Evolutionary conservation across 2,329 filamentous ascomycete species (phyloP).

Genomic region (Dactylellina leptospora): DNA sequence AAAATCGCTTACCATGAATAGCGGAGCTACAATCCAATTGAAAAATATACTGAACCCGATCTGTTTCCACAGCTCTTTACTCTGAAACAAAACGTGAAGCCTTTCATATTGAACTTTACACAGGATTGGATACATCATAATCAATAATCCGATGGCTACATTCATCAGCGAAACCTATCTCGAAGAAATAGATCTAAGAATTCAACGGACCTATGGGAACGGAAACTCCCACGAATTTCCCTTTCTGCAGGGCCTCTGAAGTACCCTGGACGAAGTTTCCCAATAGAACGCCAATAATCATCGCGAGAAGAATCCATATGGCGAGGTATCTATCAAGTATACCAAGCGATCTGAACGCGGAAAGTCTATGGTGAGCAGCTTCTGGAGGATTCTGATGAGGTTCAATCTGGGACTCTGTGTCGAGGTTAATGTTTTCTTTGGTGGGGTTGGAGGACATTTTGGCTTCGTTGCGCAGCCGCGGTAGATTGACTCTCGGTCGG

Average conservation of each 20-base stretch:
- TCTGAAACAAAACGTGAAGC: conserved; percentile 72
- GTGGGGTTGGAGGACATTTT: too few relatives aligned
- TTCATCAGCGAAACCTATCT: background rate
- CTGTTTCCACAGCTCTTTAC: conserved; percentile 76
- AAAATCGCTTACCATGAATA: conserved; percentile 73
- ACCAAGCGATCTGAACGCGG: conserved; percentile 67
- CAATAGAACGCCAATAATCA: conserved; percentile 77
- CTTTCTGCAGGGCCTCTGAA: conserved; percentile 71
- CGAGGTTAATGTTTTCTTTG: too few relatives aligned
- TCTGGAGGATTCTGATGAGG: background rate
- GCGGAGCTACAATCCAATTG: conserved; percentile 84
- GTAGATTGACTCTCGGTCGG: background rate
- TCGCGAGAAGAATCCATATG: conserved; percentile 80
- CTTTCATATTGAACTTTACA: conserved; percentile 85
- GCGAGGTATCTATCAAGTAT: conserved; percentile 72
- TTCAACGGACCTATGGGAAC: conserved; percentile 68
- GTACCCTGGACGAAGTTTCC: conserved; percentile 76
- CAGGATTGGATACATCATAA: conserved; percentile 95
- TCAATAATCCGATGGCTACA: conserved; percentile 75
- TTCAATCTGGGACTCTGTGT: background rate
- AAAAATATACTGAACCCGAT: conserved; percentile 78
- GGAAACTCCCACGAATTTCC: conserved; percentile 76
- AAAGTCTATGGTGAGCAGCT: conserved; percentile 53
- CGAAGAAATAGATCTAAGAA: background rate
- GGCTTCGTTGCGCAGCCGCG: background rate